phyloP scores from a whole-genome alignment of 106 monocot genomes.

The Dendrobium officinale region DNA sequence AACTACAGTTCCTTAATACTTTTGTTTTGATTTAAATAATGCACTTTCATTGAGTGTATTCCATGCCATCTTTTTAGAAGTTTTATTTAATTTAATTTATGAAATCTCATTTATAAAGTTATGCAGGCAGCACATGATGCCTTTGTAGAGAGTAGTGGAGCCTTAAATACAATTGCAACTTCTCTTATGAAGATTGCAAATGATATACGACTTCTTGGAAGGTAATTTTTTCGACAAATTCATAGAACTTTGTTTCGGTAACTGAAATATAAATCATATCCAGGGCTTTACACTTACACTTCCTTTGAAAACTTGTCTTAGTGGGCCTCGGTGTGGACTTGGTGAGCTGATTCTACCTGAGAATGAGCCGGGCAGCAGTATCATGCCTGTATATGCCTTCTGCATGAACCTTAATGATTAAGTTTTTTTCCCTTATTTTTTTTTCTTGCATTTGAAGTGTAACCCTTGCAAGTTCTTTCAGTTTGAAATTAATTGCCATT shows the following conservation, averaged over 20 bases:
- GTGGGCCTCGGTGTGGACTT: conserved; percentile 94
- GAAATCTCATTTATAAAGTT: neutral
- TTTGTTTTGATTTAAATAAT: neutral
- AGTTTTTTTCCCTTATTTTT: conserved; percentile 2
- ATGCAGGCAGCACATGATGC: conserved; percentile 96
- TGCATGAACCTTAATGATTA: neutral
- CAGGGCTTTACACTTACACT: neutral
- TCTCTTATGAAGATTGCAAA: conserved; percentile 98
- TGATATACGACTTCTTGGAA: conserved; percentile 95
- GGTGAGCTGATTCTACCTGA: conserved; percentile 96
- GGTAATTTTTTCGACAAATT: conserved; percentile 26
- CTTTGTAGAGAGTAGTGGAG: conserved; percentile 95
- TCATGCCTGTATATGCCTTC: conserved; percentile 73
- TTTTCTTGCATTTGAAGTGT: neutral
- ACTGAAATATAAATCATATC: neutral
- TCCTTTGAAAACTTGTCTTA: conserved; percentile 6
- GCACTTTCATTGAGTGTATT: conserved; percentile 1
- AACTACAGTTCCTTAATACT: neutral
- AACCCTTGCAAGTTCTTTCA: neutral
- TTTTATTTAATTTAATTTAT: neutral
- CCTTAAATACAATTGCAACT: conserved; percentile 84
- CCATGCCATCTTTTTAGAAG: neutral
- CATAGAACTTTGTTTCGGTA: neutral
- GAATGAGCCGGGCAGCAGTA: conserved; percentile 99
- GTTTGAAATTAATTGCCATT: neutral